Conservation (phyloP, 192 early-diverging fungal species). For the Martensiomyces pterosporus region DNA sequence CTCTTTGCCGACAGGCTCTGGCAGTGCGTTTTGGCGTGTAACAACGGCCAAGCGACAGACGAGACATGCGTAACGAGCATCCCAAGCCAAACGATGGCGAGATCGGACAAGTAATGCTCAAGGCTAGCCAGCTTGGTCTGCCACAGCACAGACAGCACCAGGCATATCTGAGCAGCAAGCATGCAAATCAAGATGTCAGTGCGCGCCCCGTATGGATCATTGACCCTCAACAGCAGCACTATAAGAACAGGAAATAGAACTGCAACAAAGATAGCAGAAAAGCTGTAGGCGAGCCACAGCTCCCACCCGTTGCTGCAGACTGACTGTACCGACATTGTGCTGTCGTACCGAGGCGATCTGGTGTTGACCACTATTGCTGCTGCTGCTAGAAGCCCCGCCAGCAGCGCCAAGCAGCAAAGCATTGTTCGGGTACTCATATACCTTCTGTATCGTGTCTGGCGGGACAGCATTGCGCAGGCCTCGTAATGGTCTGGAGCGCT, state of each 20-base stretch:
- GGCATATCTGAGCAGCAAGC: constrained; percentile 11
- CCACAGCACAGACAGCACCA: constrained; percentile 30
- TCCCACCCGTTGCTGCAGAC: constrained; percentile 29
- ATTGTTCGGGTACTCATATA: constrained; percentile 7
- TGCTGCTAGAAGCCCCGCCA: constrained; percentile 7
- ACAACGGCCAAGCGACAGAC: constrained; percentile 28
- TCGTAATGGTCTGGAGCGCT: background rate
- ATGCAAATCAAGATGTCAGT: constrained; percentile 25
- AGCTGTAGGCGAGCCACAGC: constrained; percentile 31
- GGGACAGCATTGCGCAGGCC: background rate
- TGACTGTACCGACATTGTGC: too few relatives aligned
- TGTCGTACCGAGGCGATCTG: constrained; percentile 1
- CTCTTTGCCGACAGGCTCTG: background rate
- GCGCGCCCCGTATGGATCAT: constrained; percentile 17
- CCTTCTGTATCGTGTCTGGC: constrained; percentile 9
- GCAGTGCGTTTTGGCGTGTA: constrained; percentile 6
- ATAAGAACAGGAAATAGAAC: constrained; percentile 20
- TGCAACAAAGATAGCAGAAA: constrained; percentile 11
- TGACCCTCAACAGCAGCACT: constrained; percentile 14
- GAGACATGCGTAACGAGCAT: constrained; percentile 14
- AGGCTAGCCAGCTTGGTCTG: constrained; percentile 8
- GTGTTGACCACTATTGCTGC: constrained; percentile 10
- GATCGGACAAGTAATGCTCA: constrained; percentile 18
- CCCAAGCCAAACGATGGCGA: constrained; percentile 29
- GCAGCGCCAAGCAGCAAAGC: constrained; percentile 1